Percentiles rank a stretch among this genome's conserved stretches.
These are phyloP conservation scores for Anisodus acutangulus DNA, from an alignment of 257 asterid genomes.

Conservation along the genomic window DNA sequence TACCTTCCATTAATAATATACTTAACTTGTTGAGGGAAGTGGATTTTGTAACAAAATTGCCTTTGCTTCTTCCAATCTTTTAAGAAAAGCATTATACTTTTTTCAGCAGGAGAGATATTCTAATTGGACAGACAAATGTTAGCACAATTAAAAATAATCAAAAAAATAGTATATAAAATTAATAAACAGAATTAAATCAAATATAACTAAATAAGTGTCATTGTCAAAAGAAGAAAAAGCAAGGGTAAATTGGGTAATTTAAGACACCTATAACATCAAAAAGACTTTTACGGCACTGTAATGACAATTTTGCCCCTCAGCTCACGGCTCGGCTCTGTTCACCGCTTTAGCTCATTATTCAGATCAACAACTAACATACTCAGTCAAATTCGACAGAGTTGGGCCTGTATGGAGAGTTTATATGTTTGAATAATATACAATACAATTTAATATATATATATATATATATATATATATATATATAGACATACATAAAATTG, in stretches of 20 bases:
- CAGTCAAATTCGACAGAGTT: too few relatives aligned
- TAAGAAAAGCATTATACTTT: slow-evolving; percentile 34
- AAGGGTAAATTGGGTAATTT: not conserved
- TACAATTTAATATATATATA: too few relatives aligned
- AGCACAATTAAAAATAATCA: not conserved
- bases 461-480: not conserved
- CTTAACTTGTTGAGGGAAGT: too few relatives aligned
- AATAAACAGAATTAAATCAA: not conserved
- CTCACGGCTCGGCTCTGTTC: slow-evolving; percentile 30
- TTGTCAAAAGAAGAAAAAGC: not conserved
- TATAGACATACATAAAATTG: not conserved
- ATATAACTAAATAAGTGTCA: not conserved
- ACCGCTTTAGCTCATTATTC: slow-evolving; percentile 7
- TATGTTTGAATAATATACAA: too few relatives aligned
- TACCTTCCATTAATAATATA: too few relatives aligned
- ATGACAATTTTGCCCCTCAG: slow-evolving; percentile 53
- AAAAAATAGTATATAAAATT: not conserved
- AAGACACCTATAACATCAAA: not conserved
- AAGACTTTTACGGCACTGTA: slow-evolving; percentile 55
- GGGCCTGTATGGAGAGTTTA: too few relatives aligned
- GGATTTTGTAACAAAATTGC: not conserved
- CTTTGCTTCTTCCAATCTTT: slow-evolving; percentile 25
- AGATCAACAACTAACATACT: too few relatives aligned
- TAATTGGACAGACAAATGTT: not conserved
- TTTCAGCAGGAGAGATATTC: not conserved